Percentiles rank a stretch among this genome's conserved stretches.
These are phyloP conservation scores for Microsporum audouinii DNA, from an alignment of 2,329 filamentous ascomycete species.

Conservation along the genomic window DNA sequence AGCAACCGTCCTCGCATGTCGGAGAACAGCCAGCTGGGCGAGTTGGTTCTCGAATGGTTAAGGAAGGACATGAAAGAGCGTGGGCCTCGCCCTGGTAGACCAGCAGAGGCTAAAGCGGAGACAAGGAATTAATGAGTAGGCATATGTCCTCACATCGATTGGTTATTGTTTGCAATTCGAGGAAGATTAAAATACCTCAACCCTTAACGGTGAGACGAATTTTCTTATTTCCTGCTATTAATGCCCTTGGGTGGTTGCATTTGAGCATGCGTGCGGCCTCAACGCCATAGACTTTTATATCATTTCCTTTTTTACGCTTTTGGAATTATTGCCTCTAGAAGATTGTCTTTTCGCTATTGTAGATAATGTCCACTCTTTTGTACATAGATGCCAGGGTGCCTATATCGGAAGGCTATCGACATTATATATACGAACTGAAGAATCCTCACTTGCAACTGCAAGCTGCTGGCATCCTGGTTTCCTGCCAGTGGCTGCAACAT, in stretches of 20 bases:
- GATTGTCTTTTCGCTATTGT: constrained; percentile 14
- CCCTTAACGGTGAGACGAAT: constrained; percentile 14
- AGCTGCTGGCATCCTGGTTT: constrained; percentile 22
- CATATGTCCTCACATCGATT: not conserved
- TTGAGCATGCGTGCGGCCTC: constrained; percentile 14
- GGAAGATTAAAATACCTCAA: constrained; percentile 5
- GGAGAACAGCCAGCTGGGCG: constrained; percentile 75
- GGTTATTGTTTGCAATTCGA: not conserved
- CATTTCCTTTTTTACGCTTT: constrained; percentile 14
- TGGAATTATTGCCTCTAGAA: not conserved
- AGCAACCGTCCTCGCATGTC: constrained; percentile 40
- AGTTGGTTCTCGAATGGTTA: constrained; percentile 81
- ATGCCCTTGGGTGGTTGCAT: constrained; percentile 12
- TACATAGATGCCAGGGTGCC: not conserved
- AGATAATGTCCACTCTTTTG: not conserved
- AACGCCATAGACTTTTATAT: constrained; percentile 13
- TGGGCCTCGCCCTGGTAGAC: constrained; percentile 60
- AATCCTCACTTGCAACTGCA: constrained; percentile 38
- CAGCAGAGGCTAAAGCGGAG: constrained; percentile 26
- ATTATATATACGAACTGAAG: constrained; percentile 32
- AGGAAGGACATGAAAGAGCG: constrained; percentile 65
- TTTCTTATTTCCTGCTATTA: constrained; percentile 8
- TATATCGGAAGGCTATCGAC: constrained; percentile 22
- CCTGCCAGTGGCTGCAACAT: constrained; percentile 9
- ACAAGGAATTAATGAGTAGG: not conserved